phyloP scores from a whole-genome alignment of 2,329 filamentous ascomycete species.

The Penicillium thymicola region DNA sequence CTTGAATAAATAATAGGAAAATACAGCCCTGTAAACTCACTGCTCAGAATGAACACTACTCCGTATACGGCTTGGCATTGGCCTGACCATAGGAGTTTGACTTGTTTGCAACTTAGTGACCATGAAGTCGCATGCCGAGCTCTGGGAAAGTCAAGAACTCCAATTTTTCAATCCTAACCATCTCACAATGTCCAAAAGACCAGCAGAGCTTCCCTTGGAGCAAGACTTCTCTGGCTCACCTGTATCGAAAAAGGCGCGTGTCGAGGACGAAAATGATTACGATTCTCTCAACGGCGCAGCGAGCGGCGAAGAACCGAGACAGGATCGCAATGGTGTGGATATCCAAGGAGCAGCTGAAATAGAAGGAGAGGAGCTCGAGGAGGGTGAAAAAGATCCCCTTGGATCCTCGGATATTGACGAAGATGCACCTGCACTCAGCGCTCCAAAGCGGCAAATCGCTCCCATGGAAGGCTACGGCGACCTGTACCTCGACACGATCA shows the following conservation, averaged over 20 bases:
- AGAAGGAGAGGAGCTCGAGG: conserved; percentile 58
- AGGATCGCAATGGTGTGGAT: conserved; percentile 37
- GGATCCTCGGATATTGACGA: conserved; percentile 37
- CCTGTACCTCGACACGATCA: conserved; percentile 95
- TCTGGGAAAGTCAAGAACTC: conserved; percentile 20
- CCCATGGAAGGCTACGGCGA: conserved; percentile 88
- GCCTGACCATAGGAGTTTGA: conserved; percentile 13
- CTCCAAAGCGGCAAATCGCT: conserved; percentile 63
- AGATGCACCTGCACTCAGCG: conserved; percentile 35
- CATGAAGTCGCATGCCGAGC: conserved; percentile 10
- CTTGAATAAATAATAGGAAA: neutral
- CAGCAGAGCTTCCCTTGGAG: conserved; percentile 45
- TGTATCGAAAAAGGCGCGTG: conserved; percentile 44
- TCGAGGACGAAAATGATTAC: conserved; percentile 35
- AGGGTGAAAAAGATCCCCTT: conserved; percentile 28
- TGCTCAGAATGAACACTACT: neutral
- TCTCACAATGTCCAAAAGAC: conserved; percentile 46
- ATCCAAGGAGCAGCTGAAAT: conserved; percentile 60
- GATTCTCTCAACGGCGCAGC: conserved; percentile 25
- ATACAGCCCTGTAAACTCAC: neutral
- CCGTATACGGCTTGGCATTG: neutral
- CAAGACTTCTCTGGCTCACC: conserved; percentile 39
- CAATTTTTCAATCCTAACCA: conserved; percentile 9
- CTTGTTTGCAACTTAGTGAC: conserved; percentile 19
- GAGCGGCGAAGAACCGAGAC: conserved; percentile 32